These are phyloP conservation scores for Phytophthora pinifolia DNA, from an alignment of 352 stramenopile genomes.

Conservation along the genomic window DNA sequence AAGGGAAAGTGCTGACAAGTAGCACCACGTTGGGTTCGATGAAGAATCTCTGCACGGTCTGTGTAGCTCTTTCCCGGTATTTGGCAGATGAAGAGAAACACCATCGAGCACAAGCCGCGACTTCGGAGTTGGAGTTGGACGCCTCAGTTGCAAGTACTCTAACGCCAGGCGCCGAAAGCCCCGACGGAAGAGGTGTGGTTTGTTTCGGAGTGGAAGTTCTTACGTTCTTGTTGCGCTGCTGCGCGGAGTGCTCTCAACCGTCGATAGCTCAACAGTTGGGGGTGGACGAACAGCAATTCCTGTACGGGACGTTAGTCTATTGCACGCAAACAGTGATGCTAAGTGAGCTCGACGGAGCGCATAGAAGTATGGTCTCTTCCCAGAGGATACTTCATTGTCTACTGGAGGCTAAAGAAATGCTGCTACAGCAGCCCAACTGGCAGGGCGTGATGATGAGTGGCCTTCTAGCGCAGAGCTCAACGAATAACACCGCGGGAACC, in stretches of 20 bases:
- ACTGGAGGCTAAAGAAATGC: conserved; percentile 45
- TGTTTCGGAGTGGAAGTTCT: conserved; percentile 64
- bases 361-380: conserved; percentile 27
- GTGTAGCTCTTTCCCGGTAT: conserved; percentile 55
- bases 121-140: neutral
- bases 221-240: conserved; percentile 47
- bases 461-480: conserved; percentile 14
- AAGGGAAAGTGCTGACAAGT: conserved; percentile 39
- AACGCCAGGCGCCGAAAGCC: neutral
- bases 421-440: conserved; percentile 69
- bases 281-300: conserved; percentile 64
- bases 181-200: neutral
- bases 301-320: conserved; percentile 72
- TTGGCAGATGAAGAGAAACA: conserved; percentile 56
- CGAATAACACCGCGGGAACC: conserved; percentile 2
- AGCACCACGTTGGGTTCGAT: conserved; percentile 52
- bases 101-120: conserved; percentile 6
- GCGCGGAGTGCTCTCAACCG: conserved; percentile 41
- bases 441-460: conserved; percentile 59
- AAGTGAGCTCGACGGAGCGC: conserved; percentile 50
- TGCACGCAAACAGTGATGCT: conserved; percentile 56
- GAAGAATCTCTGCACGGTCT: conserved; percentile 57
- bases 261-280: conserved; percentile 42
- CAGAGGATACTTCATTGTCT: conserved; percentile 45
- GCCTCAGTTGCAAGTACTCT: neutral